Conservation (phyloP, 495 filamentous ascomycete species). For the Penicillium waksmanii region DNA sequence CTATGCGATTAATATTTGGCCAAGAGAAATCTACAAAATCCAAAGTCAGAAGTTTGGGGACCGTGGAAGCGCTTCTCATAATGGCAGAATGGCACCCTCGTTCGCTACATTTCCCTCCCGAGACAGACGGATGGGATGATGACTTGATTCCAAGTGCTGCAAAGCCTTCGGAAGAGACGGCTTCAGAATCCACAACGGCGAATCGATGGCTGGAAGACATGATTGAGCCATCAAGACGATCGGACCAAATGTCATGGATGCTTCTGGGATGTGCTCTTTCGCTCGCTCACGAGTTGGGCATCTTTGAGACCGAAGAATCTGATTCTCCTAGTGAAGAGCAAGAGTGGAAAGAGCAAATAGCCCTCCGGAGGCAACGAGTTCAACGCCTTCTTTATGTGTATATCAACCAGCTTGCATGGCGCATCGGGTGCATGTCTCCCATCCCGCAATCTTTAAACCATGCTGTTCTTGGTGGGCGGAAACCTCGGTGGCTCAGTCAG, state of each 20-base stretch:
- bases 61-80: constrained; percentile 55
- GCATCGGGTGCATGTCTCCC: constrained; percentile 57
- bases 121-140: constrained; percentile 54
- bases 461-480: constrained; percentile 40
- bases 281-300: constrained; percentile 54
- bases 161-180: constrained; percentile 19
- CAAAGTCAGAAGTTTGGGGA: constrained; percentile 52
- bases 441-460: constrained; percentile 55
- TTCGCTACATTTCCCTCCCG: constrained; percentile 56
- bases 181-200: constrained; percentile 28
- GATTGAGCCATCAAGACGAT: constrained; percentile 55
- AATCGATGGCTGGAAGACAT: constrained; percentile 50
- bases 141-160: constrained; percentile 37
- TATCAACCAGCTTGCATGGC: constrained; percentile 56
- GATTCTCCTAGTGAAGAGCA: constrained; percentile 27
- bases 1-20: constrained; percentile 54
- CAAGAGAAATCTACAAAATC: constrained; percentile 52
- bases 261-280: constrained; percentile 53
- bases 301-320: constrained; percentile 49
- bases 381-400: constrained; percentile 56
- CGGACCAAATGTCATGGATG: constrained; percentile 64
- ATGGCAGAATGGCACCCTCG: constrained; percentile 62
- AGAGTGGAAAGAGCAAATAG: constrained; percentile 42
- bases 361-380: constrained; percentile 46
- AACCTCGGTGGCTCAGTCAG: constrained; percentile 32